Base-by-base conservation (phyloP, 2,329 filamentous ascomycete species). In the Lachnellula hyalina region DNA sequence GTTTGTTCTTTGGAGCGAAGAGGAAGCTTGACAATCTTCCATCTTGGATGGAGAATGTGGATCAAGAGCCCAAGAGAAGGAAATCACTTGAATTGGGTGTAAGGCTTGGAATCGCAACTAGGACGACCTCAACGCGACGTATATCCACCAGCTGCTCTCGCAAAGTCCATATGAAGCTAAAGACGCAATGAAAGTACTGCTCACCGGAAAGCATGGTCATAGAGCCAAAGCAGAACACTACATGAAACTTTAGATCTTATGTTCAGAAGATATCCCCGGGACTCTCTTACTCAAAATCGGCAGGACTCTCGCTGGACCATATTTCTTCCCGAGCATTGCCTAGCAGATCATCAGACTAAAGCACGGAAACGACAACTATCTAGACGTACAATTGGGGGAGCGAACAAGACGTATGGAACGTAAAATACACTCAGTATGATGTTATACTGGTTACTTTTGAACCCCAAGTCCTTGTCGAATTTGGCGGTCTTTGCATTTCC, bases 351-450 rank as follows among this genome's bases (percentile, higher is more conserved):
- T 63, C 12, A 61, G 51, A 53, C 51, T 4, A 14, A 11, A 2
- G 4, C 15, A 8, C 40, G 1, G 21, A 0, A n/a, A 23, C 11
- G 42, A 36, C 9, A 38, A 9, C 1, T 23, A 2, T 17, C 15
- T 5, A 8, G 14, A 61, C 62, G 56, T 50, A 73, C 72, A 15
- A 89, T 70, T 1, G 84, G 81, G 0, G 84, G 85, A 1, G 84
- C 86, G 52, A 84, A 86, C 3, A 90, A 66, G 36, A 89, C 86
- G 67, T 87, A 90, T 0, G 87, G 87, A 6, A 90, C 76, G 70
- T 87, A 91, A 75, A 91, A 91, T 60, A 91, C 83, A 50, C 77
- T 79, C 36, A 90, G 70, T 47, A 89, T 78, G 28, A 83, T 77
- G 66, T 89, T 89, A 72, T 90, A 89, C 66, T 89, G 78, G 59